phyloP scores from a whole-genome alignment of 2,329 filamentous ascomycete genomes.

The Arthrobotrys sphaeroides region DNA sequence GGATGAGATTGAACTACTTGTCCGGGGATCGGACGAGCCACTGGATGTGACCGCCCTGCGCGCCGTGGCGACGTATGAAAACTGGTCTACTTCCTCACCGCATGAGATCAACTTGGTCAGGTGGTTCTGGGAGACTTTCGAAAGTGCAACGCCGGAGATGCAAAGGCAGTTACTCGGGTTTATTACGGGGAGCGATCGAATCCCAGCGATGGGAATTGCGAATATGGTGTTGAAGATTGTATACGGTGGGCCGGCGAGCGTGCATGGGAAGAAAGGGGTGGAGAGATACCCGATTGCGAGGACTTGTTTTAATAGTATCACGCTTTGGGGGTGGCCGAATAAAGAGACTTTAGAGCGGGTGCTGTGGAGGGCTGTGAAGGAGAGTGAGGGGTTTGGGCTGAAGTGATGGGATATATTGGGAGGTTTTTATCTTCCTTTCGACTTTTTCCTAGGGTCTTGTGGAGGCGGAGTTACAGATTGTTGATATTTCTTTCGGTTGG shows the following conservation, averaged over 20 bases:
- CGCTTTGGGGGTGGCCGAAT: conserved; percentile 76
- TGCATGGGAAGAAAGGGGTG: conserved; percentile 67
- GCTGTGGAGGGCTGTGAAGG: conserved; percentile 85
- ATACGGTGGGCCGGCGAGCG: conserved; percentile 69
- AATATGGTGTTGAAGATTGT: conserved; percentile 79
- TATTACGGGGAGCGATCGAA: conserved; percentile 88
- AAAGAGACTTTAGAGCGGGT: conserved; percentile 74
- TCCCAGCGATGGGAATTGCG: conserved; percentile 85
- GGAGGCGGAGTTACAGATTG: too few species aligned
- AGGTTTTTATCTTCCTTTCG: too few species aligned
- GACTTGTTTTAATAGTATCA: conserved; percentile 89
- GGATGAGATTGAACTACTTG: conserved; percentile 88
- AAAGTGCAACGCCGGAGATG: conserved; percentile 70
- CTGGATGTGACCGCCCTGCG: conserved; percentile 80
- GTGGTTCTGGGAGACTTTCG: conserved; percentile 92
- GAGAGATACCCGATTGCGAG: conserved; percentile 82
- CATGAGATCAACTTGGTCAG: conserved; percentile 69
- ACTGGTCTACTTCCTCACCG: conserved; percentile 69
- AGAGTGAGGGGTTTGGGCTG: conserved; percentile 91
- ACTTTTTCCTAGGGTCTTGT: background rate
- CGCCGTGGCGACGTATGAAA: conserved; percentile 82
- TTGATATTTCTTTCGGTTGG: background rate
- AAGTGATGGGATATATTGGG: too few species aligned
- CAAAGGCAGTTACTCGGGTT: conserved; percentile 85
- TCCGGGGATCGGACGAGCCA: conserved; percentile 83